These are phyloP conservation scores for Boletus rex-veris DNA, from an alignment of 768 basidiomycete species.

Conservation along the genomic window DNA sequence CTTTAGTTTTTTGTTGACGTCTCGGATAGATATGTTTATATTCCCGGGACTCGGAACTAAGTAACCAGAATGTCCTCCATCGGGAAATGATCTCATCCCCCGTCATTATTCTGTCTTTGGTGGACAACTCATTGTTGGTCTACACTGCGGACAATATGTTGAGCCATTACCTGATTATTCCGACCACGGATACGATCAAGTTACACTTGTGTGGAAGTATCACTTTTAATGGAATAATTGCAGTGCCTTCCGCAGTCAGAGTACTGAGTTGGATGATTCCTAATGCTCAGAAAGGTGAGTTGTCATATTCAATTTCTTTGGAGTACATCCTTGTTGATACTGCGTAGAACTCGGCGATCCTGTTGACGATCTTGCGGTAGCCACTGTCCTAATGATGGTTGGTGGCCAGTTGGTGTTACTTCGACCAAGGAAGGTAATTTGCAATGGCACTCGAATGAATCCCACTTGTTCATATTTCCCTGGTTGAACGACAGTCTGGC, in stretches of 20 bases:
- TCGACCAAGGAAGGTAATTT: constrained; percentile 75
- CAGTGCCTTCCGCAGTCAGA: constrained; percentile 76
- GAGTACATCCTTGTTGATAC: constrained; percentile 7
- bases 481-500: constrained; percentile 52
- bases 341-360: constrained; percentile 89
- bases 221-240: constrained; percentile 87
- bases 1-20: neutral
- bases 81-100: constrained; percentile 73
- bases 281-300: constrained; percentile 83
- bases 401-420: constrained; percentile 88
- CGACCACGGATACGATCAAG: constrained; percentile 77
- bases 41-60: constrained; percentile 86
- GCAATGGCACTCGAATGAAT: neutral
- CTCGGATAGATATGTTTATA: constrained; percentile 78
- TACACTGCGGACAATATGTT: constrained; percentile 94
- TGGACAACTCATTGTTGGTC: constrained; percentile 92
- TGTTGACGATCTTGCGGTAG: constrained; percentile 85
- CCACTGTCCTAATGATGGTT: constrained; percentile 94
- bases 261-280: constrained; percentile 98
- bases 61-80: constrained; percentile 78
- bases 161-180: constrained; percentile 87
- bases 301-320: neutral
- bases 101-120: constrained; percentile 82
- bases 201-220: constrained; percentile 93
- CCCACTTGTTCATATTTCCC: neutral